Evolutionary conservation across 1,139 yeast genomes (phyloP).

Genomic region (Saccharomyces pastorianus): DNA sequence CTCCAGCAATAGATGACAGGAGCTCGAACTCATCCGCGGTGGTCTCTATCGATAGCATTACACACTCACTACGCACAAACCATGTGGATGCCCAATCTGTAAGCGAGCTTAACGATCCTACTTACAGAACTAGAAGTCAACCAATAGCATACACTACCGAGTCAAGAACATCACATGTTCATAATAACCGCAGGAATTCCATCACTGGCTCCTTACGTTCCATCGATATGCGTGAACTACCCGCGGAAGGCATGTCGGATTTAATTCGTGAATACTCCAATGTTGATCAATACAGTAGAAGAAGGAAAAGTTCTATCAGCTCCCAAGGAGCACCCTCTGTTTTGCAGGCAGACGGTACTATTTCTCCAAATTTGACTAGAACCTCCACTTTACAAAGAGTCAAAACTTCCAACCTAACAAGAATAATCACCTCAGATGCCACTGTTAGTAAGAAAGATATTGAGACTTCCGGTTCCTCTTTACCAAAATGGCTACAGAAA

Average conservation of each 20-base stretch:
- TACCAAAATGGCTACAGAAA: conserved; percentile 6
- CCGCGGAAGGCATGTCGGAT: conserved; percentile 38
- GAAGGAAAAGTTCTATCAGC: conserved; percentile 15
- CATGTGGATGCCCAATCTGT: not conserved
- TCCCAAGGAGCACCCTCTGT: conserved; percentile 4
- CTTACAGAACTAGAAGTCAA: conserved; percentile 15
- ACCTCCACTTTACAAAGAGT: conserved; percentile 3
- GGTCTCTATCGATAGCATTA: not conserved
- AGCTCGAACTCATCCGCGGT: not conserved
- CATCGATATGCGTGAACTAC: conserved; percentile 5
- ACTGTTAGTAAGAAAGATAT: conserved; percentile 12
- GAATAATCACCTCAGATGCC: conserved; percentile 21
- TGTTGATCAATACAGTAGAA: conserved; percentile 30
- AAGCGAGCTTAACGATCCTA: not conserved
- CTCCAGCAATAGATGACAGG: not conserved
- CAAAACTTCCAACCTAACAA: conserved; percentile 9
- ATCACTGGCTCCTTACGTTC: conserved; percentile 6
- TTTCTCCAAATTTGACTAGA: not conserved
- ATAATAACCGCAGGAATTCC: conserved; percentile 3
- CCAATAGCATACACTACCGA: conserved; percentile 18
- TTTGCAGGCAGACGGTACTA: not conserved
- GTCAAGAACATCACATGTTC: conserved; percentile 2
- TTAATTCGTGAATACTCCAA: conserved; percentile 57
- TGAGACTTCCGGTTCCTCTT: conserved; percentile 8
- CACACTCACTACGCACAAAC: not conserved